Percentiles rank a stretch among this genome's conserved stretches.
Evolutionary conservation across 257 asterid species (phyloP).

Genomic region (Verbascum thapsus): DNA sequence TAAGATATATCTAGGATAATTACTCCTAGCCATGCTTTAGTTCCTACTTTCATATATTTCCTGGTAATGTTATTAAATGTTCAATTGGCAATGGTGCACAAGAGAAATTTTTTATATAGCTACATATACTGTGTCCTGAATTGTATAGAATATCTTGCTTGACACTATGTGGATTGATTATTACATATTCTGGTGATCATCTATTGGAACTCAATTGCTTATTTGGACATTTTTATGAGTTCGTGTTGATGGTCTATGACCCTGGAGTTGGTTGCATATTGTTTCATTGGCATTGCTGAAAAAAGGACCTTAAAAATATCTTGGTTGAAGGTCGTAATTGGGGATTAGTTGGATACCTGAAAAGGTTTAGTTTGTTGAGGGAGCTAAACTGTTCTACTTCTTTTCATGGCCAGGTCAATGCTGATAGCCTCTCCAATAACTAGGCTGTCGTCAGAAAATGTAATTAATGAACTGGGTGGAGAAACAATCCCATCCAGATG

Average conservation of each 20-base stretch:
- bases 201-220: not conserved
- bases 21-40: too few species aligned
- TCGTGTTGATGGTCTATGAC: constrained; percentile 7
- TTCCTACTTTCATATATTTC: too few species aligned
- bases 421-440: constrained; percentile 61
- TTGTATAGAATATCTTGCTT: not conserved
- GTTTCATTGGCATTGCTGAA: not conserved
- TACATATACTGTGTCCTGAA: not conserved
- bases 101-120: not conserved
- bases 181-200: not conserved
- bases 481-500: constrained; percentile 64
- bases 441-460: constrained; percentile 69
- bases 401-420: constrained; percentile 60
- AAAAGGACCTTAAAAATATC: not conserved
- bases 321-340: not conserved
- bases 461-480: constrained; percentile 48
- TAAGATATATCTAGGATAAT: too few species aligned
- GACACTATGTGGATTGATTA: not conserved
- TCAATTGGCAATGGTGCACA: not conserved
- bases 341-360: too few species aligned
- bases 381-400: constrained; percentile 27
- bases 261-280: not conserved
- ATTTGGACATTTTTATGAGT: not conserved
- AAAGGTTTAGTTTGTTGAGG: constrained; percentile 25
- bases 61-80: too few species aligned